Base-by-base conservation (phyloP, 345 rosid genomes). In the Cardamine resedifolia region DNA sequence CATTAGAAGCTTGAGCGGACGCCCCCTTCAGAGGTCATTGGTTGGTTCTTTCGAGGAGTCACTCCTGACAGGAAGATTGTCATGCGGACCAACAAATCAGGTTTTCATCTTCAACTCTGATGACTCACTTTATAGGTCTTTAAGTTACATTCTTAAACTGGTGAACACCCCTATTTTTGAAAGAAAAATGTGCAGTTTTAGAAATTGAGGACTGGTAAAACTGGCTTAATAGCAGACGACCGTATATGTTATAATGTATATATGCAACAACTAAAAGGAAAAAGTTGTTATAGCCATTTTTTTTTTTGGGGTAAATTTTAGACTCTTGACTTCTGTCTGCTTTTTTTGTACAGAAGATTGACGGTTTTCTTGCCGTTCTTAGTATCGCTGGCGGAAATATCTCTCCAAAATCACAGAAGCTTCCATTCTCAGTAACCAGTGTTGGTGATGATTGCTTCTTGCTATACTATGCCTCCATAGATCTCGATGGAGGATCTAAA, bases 1-100 rank as follows among this genome's bases (percentile, higher is more conserved):
- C 58, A 12, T 64, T 48, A 87, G 91, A 72, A 84, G 94, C 82
- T 82, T 87, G 81, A 85, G 92, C 77, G 90, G 94, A 64, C 86
- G 83, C 45, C 84, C 92, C 26, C 81, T 88, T 38, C 82, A 90
- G 75, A 86, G 97, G 82, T 87, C 98, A 68, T 80, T 94, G 84
- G 90, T 94, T 72, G 98, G 98, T 84, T 94, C 98, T 31, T 94
- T 94, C 62, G 98, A 94, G 84, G 98, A 94, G 83, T 94, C 98
- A 28, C 62, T 94, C 16, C 74, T 94, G 70, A 90, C 98, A 56
- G 98, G 98, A 49, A 80, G 96, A 74, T 80, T 87, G 66, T 79
- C 87, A 56, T 86, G 86, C 57, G 95, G 91, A 67, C 77, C 79
- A 72, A 72, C 74, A 26, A 76, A 83, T 78, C 91, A 86, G 96